Base-by-base conservation (phyloP, 2,329 filamentous ascomycete species). In the Aspergillus ruber region DNA sequence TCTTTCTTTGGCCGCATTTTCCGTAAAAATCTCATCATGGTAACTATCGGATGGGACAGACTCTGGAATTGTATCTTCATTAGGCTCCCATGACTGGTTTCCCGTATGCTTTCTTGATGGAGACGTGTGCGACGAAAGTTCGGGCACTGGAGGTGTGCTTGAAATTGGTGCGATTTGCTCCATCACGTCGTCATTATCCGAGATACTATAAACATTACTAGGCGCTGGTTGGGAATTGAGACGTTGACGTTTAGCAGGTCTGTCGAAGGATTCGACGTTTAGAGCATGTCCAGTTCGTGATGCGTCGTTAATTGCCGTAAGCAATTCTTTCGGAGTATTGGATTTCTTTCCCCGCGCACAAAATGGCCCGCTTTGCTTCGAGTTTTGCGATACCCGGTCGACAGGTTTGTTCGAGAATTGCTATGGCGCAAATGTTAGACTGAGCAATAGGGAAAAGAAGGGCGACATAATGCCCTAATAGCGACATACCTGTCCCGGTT, bases 291-390 rank as follows among this genome's bases (percentile, higher is more conserved):
- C 8, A 3, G n/a, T n/a, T 58, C 44, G 12, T 50, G 53, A 17
- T 42, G 50, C 6, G 48, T 47, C 12, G 42, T 27, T 15, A 43
- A 48, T 35, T 42, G 45, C 9, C 40, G 43, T 8, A 48, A 45
- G 29, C 20, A 32, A 12, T 12, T 39, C 36, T 12, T 20, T 18
- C 15, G 4, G 15, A 39, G 36, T 6, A 12, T 18, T 15, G 8
- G 17, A 4, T 12, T 10, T 39, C 17, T 39, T 15, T 20, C 59
- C 57, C 29, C 50, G 53, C 8, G 59, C 61, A 35, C 59, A 62
- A 35, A 66, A 58, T n/a, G 66, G 60, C 6, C 64, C 64, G 46
- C 65, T 68, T 21, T 62, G 55, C 44, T 60, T 60, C 13, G 53
- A 43, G 39, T 59, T 58, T 2, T 42, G 41, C 12, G 60, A 57